Evolutionary conservation across 163 green algal species (phyloP), one percentile per base, ranked within the genome.

Genomic region (Chlamydomonas reinhardtii): DNA sequence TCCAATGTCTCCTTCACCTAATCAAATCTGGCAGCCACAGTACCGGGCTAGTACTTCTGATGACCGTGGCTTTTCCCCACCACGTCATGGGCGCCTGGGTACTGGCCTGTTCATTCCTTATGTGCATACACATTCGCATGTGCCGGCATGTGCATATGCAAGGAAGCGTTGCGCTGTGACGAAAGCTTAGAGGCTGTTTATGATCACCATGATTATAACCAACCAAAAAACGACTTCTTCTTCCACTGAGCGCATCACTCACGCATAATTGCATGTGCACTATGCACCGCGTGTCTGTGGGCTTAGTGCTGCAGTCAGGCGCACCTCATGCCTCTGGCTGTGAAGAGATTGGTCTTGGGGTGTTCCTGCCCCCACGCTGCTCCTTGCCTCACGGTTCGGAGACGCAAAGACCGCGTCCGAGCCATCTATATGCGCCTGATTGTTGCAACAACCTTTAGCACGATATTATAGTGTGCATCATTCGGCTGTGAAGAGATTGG

Each of bases 121-220:
- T 56, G 14, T 17, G 48, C 48, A 56, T 19, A 2, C 9, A 14
- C 48, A 56, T 19, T 59, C 25, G n/a, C n/a, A 62, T 12, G 39
- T 68, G 43, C 11, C 48, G 48, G 48, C 48, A 56, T 48, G n/a
- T 11, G 43, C 43, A 54, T 11, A 16, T 54, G 43, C 43, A 54
- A 54, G 43, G 43, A 54, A 54, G 43, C 43, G 43, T 54, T 32
- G 65, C 83, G 87, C 87, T 27, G 35, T 89, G 87, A 91, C 61
- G 87, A 91, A 31, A 89, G 74, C 74, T 84, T 86, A 79, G 85
- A 91, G 81, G 87, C 87, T 91, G 87, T 91, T 91, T 89, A 76
- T 90, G 86, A 90, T 76, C 69, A 64, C 68, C 37, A 32, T 91
- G 87, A 91, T 91, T 91, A 84, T 77, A 91, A 56, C 43, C 4